phyloP scores from a whole-genome alignment of 2,329 filamentous ascomycete genomes.

The Penicillium sumatraense region DNA sequence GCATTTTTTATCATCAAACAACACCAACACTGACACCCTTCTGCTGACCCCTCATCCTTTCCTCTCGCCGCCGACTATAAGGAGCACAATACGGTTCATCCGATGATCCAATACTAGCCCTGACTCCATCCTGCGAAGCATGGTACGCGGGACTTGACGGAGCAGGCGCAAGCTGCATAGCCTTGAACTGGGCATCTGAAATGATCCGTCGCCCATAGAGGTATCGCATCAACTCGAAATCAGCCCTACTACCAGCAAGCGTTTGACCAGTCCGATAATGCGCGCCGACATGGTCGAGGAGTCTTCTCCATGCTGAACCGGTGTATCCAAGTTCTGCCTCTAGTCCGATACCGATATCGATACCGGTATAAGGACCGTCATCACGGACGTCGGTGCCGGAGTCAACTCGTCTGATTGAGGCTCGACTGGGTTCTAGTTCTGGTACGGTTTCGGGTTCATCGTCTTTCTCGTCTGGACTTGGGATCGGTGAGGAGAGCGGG shows the following conservation, averaged over 20 bases:
- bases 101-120: slow-evolving; percentile 42
- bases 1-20: slow-evolving; percentile 20
- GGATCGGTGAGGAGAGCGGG: slow-evolving; percentile 8
- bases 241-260: slow-evolving; percentile 44
- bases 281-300: slow-evolving; percentile 48
- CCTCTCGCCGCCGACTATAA: slow-evolving; percentile 45
- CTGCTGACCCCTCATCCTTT: slow-evolving; percentile 41
- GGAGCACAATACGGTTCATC: slow-evolving; percentile 46
- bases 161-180: slow-evolving; percentile 46
- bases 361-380: background rate
- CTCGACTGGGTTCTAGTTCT: background rate
- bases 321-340: background rate
- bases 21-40: slow-evolving; percentile 41
- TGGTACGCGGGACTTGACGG: slow-evolving; percentile 43
- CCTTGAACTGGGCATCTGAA: slow-evolving; percentile 48
- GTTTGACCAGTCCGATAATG: slow-evolving; percentile 49
- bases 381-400: background rate
- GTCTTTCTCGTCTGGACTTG: background rate
- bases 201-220: slow-evolving; percentile 49
- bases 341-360: background rate
- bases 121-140: slow-evolving; percentile 40
- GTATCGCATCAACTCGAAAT: slow-evolving; percentile 52
- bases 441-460: background rate
- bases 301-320: slow-evolving; percentile 43
- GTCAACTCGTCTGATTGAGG: background rate